Evolutionary conservation across 2,329 filamentous ascomycete species (phyloP), one percentile per base, ranked within the genome.

Genomic region (Nothophoma quercina): DNA sequence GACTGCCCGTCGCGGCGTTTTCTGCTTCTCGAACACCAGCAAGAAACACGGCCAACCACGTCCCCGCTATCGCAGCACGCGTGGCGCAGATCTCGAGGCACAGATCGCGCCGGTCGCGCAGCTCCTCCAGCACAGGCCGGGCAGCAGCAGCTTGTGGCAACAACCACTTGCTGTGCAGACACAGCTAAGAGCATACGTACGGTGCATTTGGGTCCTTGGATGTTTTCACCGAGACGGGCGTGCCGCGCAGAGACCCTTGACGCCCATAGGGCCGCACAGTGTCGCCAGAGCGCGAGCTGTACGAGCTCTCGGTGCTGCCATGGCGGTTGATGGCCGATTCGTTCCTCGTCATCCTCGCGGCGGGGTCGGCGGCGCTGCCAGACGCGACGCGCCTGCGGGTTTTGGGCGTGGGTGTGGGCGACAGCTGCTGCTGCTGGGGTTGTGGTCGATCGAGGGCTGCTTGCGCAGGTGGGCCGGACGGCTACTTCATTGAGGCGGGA

Each of bases 241-340:
- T 72, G 51, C 69, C 70, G 60, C 73, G 71, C 47, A 65, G 62
- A 44, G 69, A 65, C 55, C 64, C 62, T 76, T 52, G 53, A 44
- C 79, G 65, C 19, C 62, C 56, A 76, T 75, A 60, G 54, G 75
- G 75, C 74, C 81, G 85, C 61, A 86, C 77, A 30, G 88, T 91
- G 67, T 85, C 83, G 68, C 81, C 83, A 56, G 87, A 89, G 65
- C 83, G 83, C 75, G 83, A 85, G 78, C 86, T 89, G 77, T 83
- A 85, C 60, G 83, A 83, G 80, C 84, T 86, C 77, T 85, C 85
- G 61, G 82, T 78, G 60, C 86, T 87, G 78, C 83, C 86, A 81
- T 88, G 83, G 77, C 86, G 87, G 76, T 81, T 80, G 67, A 76
- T 76, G 67, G 79, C 78, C 72, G 88, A 85, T 72, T 89, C 86